Base-by-base conservation (phyloP, 2,329 filamentous ascomycete species). In the Cordyceps militaris region DNA sequence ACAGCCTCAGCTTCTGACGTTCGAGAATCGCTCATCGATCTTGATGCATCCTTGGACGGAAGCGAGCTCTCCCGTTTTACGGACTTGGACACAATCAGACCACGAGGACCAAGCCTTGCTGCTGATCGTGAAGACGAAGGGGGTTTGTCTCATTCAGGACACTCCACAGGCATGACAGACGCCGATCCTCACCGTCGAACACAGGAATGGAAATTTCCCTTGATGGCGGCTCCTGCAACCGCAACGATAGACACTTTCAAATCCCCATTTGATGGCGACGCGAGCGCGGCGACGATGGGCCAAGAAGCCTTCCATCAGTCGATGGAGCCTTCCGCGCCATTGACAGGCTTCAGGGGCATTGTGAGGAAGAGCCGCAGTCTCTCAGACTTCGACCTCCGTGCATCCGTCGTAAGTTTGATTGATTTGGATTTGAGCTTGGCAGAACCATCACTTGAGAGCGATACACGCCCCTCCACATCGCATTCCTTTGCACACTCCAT, bases 11-110 rank as follows among this genome's bases (percentile, higher is more conserved):
- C 68, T 65, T 75, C 62, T 68, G 69, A 79, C 3, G 76, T 85
- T 16, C 73, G 81, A 56, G 83, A 86, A 65, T 85, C 83, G 0
- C 74, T 86, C 19, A 87, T 87, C 58, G 84, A 87, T 63, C 75
- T 87, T 8, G 84, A 86, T 61, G 80, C 77, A 2, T 85, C 82
- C 19, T 71, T 86, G 6, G 74, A 78, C 44, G 81, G 80, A 2
- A 77, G 73, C 38, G 79, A 81, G 3, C 71, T 83, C 1, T 81
- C 82, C 1, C 78, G 75, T 55, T 86, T 85, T 61, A 78, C 78
- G 36, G 82, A 86, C 62, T 75, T 86, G 75, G 79, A 80, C 56
- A 86, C 83, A 4, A 81, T 86, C 61, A 78, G 72, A 60, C n/a
- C n/a, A n/a, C n/a, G n/a, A n/a, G n/a, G n/a, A n/a, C n/a, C n/a